These are phyloP conservation scores for Neurospora tetraspora DNA, from an alignment of 495 filamentous ascomycete species.

Conservation along the genomic window DNA sequence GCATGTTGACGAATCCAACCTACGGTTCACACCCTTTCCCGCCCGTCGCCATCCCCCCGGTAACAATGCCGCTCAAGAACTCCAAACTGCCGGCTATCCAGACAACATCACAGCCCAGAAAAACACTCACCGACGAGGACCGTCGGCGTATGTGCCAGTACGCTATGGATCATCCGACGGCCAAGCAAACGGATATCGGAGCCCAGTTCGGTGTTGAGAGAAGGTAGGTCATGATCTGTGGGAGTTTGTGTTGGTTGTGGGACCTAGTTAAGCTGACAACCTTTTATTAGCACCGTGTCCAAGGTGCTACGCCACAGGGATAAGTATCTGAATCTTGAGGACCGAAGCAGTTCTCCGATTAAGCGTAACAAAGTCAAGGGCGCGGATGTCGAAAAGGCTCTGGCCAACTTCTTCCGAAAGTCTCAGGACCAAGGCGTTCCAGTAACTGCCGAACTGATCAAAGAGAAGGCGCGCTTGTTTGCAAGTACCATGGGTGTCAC, in stretches of 20 bases:
- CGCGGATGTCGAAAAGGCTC: conserved; percentile 89
- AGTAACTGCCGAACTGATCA: conserved; percentile 74
- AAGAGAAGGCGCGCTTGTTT: conserved; percentile 81
- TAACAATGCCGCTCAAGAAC: conserved; percentile 41
- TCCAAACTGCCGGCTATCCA: conserved; percentile 34
- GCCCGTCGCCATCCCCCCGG: conserved; percentile 47
- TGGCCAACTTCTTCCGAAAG: conserved; percentile 80
- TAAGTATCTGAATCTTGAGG: conserved; percentile 86
- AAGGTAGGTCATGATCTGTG: conserved; percentile 54
- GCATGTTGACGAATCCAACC: conserved; percentile 52
- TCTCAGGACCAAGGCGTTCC: conserved; percentile 65
- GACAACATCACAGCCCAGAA: conserved; percentile 57
- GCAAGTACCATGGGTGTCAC: conserved; percentile 63
- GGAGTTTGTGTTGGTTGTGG: not conserved
- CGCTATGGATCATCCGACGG: conserved; percentile 83
- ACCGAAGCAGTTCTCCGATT: conserved; percentile 77
- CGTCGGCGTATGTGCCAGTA: conserved; percentile 91
- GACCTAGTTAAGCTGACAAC: conserved; percentile 12
- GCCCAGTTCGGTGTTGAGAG: conserved; percentile 93
- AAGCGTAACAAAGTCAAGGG: conserved; percentile 86
- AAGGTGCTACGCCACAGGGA: conserved; percentile 96
- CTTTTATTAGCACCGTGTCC: conserved; percentile 76
- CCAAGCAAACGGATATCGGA: conserved; percentile 98
- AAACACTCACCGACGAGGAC: conserved; percentile 88
- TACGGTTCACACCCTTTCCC: conserved; percentile 38